Base-by-base conservation (phyloP, 2,329 filamentous ascomycete species). In the Byssothecium circinans region DNA sequence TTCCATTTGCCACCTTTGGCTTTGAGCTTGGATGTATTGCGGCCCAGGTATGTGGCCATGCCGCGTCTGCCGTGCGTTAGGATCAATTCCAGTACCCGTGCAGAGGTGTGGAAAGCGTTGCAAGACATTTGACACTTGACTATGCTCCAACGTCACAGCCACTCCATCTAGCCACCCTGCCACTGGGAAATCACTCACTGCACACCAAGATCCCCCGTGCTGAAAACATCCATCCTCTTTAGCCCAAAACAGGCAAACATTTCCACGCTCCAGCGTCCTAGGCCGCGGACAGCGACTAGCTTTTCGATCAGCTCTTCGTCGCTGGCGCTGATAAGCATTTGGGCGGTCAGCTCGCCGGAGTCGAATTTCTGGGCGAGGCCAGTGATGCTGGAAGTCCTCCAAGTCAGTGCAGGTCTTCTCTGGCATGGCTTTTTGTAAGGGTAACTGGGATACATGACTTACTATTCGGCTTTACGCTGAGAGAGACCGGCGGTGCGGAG, bases 221-320 rank as follows among this genome's bases (percentile, higher is more conserved):
- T 90, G 68, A 97, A 96, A 18, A 99, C 89, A 73, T 99, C 92
- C 79, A 91, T 87, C 11, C 91, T 80, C 79, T 96, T 97, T 33
- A 99, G 77, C n/a, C 84, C 88, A 72, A 99, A 97, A 71, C 88
- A 90, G 41, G 91, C 89, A 77, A 99, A 99, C 94, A 99, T 66
- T 41, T 65, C 91, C 12, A 95, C 91, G 39, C 86, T 91, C 94
- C 94, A 97, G 44, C 80, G 81, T 0, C 94, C 94, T 41, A 97
- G 74, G 0, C 94, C 94, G 8, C 92, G 81, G 4, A 99, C 91
- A 1, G 91, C 88, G 39, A 88, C 89, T 39, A 99, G 78, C 68
- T 82, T 86, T 70, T 88, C 82, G 54, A 96, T 78, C 7, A 99
- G 81, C 58, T 95, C 88, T 41, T 95, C 91, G 68, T 99, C 94